These are phyloP conservation scores for Malus sylvestris DNA, from an alignment of 306 rosid genomes.

Conservation along the genomic window DNA sequence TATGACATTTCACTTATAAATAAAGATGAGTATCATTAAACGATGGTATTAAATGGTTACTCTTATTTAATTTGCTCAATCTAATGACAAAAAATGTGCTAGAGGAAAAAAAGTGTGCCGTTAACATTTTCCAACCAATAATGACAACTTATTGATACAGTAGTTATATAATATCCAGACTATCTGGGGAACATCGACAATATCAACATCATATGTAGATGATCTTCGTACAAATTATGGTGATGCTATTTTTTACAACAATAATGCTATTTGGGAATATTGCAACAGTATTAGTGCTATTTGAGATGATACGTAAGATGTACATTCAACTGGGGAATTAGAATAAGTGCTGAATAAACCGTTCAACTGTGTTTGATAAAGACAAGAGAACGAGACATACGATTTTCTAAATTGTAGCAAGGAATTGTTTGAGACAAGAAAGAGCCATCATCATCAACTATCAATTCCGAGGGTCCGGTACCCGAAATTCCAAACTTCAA, in stretches of 20 bases:
- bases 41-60: too few species aligned
- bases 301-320: not conserved
- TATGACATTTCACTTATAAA: too few species aligned
- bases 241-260: too few species aligned
- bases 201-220: not conserved
- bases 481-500: not conserved
- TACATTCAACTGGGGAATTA: not conserved
- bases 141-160: not conserved
- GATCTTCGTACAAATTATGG: not conserved
- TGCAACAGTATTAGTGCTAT: not conserved
- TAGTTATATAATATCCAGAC: not conserved
- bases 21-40: too few species aligned
- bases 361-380: conserved; percentile 4
- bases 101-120: not conserved
- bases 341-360: not conserved
- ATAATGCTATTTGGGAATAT: too few species aligned
- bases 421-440: not conserved
- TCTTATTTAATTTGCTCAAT: not conserved
- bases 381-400: not conserved
- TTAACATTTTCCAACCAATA: not conserved
- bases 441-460: not conserved
- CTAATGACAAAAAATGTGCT: not conserved
- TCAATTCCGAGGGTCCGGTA: too few species aligned
- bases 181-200: not conserved
- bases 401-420: not conserved